These are phyloP conservation scores for Danielia reshetovae DNA, from an alignment of 805 yeast species.

Conservation along the genomic window DNA sequence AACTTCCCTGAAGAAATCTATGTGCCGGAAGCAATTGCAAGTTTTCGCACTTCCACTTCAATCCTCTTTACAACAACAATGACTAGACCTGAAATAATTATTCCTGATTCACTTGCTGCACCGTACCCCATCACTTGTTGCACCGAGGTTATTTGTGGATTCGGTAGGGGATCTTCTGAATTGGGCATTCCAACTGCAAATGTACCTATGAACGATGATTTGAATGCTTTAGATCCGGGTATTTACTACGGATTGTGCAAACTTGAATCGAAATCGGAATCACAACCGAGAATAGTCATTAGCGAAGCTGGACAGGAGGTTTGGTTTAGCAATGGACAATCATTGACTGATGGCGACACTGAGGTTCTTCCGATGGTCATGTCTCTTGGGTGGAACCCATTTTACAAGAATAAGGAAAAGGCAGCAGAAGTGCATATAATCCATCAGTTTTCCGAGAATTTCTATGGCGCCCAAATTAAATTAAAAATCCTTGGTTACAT, in stretches of 20 bases:
- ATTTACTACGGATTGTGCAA: conserved; percentile 84
- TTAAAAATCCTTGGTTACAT: conserved; percentile 81
- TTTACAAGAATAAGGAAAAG: conserved; percentile 71
- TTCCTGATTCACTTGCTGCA: conserved; percentile 38
- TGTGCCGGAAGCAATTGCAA: no score
- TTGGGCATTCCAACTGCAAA: conserved; percentile 96
- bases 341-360: conserved; percentile 40
- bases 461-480: conserved; percentile 77
- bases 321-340: conserved; percentile 58
- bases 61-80: conserved; percentile 9
- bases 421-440: conserved; percentile 86
- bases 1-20: no score
- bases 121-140: conserved; percentile 48
- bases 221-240: conserved; percentile 58
- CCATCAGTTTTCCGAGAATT: conserved; percentile 61
- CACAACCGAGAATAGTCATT: conserved; percentile 4
- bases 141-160: conserved; percentile 67
- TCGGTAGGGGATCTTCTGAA: conserved; percentile 93
- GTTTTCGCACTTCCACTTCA: neutral
- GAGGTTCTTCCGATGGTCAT: conserved; percentile 79
- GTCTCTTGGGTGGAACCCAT: conserved; percentile 96
- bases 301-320: conserved; percentile 11
- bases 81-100: conserved; percentile 44
- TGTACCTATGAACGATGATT: conserved; percentile 54
- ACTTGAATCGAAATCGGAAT: conserved; percentile 16